Base-by-base conservation (phyloP, 805 yeast genomes). In the Cyberlindnera saturnus region DNA sequence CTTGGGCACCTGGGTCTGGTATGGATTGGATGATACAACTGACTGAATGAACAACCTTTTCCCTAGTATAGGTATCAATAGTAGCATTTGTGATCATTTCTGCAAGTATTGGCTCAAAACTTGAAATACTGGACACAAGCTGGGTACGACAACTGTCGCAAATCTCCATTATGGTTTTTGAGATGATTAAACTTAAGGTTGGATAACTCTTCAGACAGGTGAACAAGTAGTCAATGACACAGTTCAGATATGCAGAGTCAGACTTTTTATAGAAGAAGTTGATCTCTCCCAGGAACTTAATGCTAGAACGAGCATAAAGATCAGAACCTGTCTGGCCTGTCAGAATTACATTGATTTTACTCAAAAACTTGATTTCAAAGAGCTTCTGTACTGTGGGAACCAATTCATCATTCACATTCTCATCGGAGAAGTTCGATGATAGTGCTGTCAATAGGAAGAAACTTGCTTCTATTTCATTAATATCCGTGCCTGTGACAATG, bases 1-100 rank as follows among this genome's bases (percentile, higher is more conserved):
- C 74, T 52, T 76, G 80, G 1, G 56, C 48, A 7, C 51, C 56
- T 0, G 85, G 81, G 37, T 75, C 69, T 23, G 68, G 66, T 23
- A 74, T 60, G 19, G 78, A 69, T 53, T 79, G 82, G 26, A 81
- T 67, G 36, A 85, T 77, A 15, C 81, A 80, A 5, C 83, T 73
- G 54, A 79, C 75, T 0, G 90, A 73, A 47, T 78, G 75, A 32
- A 77, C 69, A 60, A 85, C 67, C 45, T 86, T 67, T 53, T 80
- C 81, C 48, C 86, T 63, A 5, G 78, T 74, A 38, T 74, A 59
- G 19, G 71, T 49, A 42, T 70, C 77, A 13, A 73, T 60, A 0
- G 56, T 45, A 0, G 57, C 44, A 40, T 70, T 67, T 13, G 60
- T 60, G 9, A 80, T 55, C 74, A 79, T 71, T 38, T 72, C 74